These are phyloP conservation scores for Ceratobasidium sp. DNA, from an alignment of 1,284 basidiomycete species.

Conservation along the genomic window DNA sequence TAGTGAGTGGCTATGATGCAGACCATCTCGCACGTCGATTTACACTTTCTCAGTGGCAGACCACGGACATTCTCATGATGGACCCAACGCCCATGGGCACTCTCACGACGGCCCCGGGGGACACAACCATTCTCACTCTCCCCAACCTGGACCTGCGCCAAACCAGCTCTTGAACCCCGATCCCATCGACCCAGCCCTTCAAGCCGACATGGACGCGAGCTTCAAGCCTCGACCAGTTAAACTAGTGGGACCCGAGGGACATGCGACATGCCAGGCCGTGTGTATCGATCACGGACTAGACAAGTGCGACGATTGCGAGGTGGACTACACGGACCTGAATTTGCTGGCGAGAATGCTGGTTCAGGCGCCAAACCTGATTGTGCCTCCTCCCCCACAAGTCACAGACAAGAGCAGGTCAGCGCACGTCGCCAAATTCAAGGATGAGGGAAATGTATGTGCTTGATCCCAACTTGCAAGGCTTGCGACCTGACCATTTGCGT, in stretches of 20 bases:
- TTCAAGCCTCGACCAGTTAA: constrained; percentile 71
- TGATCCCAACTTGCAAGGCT: constrained; percentile 19
- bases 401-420: constrained; percentile 79
- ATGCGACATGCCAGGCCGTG: constrained; percentile 57
- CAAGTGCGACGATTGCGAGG: constrained; percentile 75
- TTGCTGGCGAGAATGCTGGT: constrained; percentile 78
- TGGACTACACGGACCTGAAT: constrained; percentile 77
- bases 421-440: constrained; percentile 82
- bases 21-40: not conserved
- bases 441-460: constrained; percentile 85
- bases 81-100: constrained; percentile 46
- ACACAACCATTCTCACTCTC: constrained; percentile 46
- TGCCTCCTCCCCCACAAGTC: constrained; percentile 85
- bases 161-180: constrained; percentile 60
- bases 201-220: constrained; percentile 79
- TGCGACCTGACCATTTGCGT: constrained; percentile 13
- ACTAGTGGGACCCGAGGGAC: constrained; percentile 64
- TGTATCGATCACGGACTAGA: constrained; percentile 75
- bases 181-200: constrained; percentile 73
- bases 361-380: constrained; percentile 73
- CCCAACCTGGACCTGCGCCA: constrained; percentile 49
- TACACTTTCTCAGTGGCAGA: constrained; percentile 33
- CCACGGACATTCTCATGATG: constrained; percentile 48
- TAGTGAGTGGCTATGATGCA: constrained; percentile 14
- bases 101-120: constrained; percentile 44